phyloP scores from a whole-genome alignment of 495 filamentous ascomycete genomes.

The Parmelia sp. region DNA sequence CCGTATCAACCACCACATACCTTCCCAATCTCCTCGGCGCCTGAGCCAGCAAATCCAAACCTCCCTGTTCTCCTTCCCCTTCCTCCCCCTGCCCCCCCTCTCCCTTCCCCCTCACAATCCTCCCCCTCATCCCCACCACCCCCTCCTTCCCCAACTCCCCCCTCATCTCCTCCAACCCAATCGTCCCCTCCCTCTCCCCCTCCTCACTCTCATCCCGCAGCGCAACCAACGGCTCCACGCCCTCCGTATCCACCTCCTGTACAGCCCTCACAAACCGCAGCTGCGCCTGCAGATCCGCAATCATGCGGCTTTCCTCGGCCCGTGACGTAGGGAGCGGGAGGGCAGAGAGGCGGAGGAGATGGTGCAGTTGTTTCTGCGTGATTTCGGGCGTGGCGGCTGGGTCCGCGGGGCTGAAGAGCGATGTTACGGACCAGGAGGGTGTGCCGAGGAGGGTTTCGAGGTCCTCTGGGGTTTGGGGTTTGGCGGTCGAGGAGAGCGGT shows the following conservation, averaged over 20 bases:
- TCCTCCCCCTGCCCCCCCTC: slow-evolving; percentile 7
- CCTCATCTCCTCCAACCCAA: slow-evolving; percentile 40
- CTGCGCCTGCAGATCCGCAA: slow-evolving; percentile 70
- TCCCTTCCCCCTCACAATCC: slow-evolving; percentile 36
- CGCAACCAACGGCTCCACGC: slow-evolving; percentile 62
- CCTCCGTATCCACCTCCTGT: slow-evolving; percentile 68
- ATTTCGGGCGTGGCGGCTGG: slow-evolving; percentile 30
- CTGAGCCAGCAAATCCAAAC: slow-evolving; percentile 51
- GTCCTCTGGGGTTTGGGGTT: slow-evolving; percentile 27
- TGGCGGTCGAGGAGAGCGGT: slow-evolving; percentile 1
- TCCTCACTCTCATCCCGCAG: slow-evolving; percentile 73
- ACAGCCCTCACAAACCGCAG: slow-evolving; percentile 83
- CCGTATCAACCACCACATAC: slow-evolving; percentile 76
- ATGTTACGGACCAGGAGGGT: slow-evolving; percentile 80
- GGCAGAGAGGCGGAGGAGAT: slow-evolving; percentile 86
- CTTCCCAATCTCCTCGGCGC: slow-evolving; percentile 60
- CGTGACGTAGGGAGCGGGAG: slow-evolving; percentile 62
- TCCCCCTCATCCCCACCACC: slow-evolving; percentile 44
- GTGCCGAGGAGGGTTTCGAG: slow-evolving; percentile 56
- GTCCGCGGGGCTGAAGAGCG: slow-evolving; percentile 53
- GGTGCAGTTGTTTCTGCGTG: slow-evolving; percentile 57
- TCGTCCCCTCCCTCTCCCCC: slow-evolving; percentile 47
- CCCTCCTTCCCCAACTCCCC: slow-evolving; percentile 49
- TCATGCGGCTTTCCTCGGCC: slow-evolving; percentile 56
- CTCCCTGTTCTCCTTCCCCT: neutral